phyloP scores from a whole-genome alignment of 2,329 filamentous ascomycete species.

The Penicillium sp. region DNA sequence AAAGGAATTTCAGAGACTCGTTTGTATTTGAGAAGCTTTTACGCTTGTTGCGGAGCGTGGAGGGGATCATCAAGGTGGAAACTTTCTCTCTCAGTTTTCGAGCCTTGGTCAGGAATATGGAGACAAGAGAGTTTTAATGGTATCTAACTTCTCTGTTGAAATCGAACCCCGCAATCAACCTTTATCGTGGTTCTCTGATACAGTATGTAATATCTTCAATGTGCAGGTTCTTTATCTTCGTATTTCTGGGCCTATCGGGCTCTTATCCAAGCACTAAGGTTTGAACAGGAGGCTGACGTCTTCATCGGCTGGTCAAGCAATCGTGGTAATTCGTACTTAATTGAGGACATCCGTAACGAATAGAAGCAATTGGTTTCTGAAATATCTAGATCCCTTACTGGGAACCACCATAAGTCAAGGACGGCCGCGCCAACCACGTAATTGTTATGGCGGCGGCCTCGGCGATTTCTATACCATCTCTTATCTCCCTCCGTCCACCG shows the following conservation, averaged over 20 bases:
- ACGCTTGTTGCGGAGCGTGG: background rate
- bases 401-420: background rate
- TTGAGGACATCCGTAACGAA: background rate
- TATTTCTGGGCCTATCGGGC: background rate
- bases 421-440: background rate
- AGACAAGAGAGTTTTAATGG: background rate
- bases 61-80: background rate
- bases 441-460: background rate
- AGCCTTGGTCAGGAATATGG: background rate
- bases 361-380: background rate
- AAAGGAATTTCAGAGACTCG: background rate
- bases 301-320: background rate
- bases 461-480: background rate
- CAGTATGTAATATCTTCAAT: background rate
- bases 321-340: background rate
- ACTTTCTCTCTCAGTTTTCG: background rate
- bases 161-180: background rate
- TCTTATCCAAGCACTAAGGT: background rate
- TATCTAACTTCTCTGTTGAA: background rate
- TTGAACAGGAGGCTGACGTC: background rate
- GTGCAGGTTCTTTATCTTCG: background rate
- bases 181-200: background rate
- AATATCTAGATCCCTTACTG: background rate
- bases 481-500: background rate
- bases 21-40: background rate